These are phyloP conservation scores for Lippia alba DNA, from an alignment of 305 asterid genomes.

Conservation along the genomic window DNA sequence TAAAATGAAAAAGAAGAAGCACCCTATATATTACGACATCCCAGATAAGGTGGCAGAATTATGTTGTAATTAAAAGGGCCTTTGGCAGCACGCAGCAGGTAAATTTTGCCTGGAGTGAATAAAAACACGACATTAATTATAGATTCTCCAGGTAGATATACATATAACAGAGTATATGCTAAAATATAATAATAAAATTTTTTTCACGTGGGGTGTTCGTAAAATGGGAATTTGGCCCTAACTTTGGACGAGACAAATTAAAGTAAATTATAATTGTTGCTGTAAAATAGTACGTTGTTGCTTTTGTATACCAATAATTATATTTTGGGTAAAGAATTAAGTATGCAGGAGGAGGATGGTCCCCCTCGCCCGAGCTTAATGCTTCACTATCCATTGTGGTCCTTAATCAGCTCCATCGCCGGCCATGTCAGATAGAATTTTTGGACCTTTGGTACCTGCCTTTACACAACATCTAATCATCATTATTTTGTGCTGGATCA, in stretches of 20 bases:
- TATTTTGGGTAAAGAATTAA: constrained; percentile 22
- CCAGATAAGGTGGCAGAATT: not conserved
- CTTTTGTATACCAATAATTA: not conserved
- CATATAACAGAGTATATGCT: not conserved
- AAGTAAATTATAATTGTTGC: not conserved
- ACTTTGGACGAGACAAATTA: constrained; percentile 28
- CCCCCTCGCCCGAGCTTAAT: constrained; percentile 19
- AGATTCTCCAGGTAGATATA: constrained; percentile 8
- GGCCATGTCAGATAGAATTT: constrained; percentile 18
- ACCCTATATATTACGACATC: too few relatives aligned
- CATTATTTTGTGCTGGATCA: too few relatives aligned
- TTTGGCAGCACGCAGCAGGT: not conserved
- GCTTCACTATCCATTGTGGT: constrained; percentile 33
- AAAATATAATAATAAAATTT: not conserved
- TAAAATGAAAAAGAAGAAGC: too few relatives aligned
- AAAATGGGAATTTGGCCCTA: constrained; percentile 4
- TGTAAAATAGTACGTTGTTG: constrained; percentile 16
- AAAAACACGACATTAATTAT: constrained; percentile 1
- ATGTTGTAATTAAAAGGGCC: not conserved
- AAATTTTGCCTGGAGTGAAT: not conserved
- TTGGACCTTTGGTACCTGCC: constrained; percentile 2
- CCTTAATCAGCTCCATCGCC: not conserved
- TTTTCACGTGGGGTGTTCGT: constrained; percentile 13
- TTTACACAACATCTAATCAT: not conserved
- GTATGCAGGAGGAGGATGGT: constrained; percentile 18